phyloP scores from a whole-genome alignment of 176 grass and related monocot genomes.

The Bonia amplexicaulis region DNA sequence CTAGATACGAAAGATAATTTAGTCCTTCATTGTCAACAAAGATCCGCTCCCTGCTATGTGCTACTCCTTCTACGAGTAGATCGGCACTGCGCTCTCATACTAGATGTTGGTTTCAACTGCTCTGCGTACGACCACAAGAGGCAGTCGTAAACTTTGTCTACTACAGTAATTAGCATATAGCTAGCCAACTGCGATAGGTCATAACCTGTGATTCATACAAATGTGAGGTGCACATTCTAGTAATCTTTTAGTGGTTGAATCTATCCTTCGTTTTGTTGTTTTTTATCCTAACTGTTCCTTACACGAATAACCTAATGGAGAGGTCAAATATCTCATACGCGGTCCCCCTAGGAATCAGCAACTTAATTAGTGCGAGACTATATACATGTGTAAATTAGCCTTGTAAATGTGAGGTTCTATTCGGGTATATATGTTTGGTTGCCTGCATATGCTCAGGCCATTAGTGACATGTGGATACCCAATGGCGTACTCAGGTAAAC shows the following conservation, averaged over 20 bases:
- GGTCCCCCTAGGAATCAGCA: not conserved
- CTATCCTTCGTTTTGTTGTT: not conserved
- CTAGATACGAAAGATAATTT: too few species aligned
- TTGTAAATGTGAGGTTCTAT: not conserved
- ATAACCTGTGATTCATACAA: not conserved
- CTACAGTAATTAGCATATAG: not conserved
- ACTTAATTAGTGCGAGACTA: not conserved
- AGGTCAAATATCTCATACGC: not conserved
- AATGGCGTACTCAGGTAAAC: too few species aligned
- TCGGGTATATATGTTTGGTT: not conserved
- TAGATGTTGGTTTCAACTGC: too few species aligned
- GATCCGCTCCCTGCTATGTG: too few species aligned
- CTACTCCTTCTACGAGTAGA: too few species aligned
- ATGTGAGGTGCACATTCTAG: constrained; percentile 20
- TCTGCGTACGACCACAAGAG: too few species aligned
- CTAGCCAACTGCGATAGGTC: constrained; percentile 21
- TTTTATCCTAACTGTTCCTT: not conserved
- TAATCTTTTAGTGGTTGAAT: constrained; percentile 25
- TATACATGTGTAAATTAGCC: not conserved
- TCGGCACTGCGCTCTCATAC: too few species aligned
- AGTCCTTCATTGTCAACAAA: too few species aligned
- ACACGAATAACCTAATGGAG: not conserved
- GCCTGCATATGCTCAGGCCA: not conserved
- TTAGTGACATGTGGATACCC: not conserved
- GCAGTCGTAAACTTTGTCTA: too few species aligned